phyloP scores from a whole-genome alignment of 2,329 filamentous ascomycete genomes.

The Neoarthrinium moseri region DNA sequence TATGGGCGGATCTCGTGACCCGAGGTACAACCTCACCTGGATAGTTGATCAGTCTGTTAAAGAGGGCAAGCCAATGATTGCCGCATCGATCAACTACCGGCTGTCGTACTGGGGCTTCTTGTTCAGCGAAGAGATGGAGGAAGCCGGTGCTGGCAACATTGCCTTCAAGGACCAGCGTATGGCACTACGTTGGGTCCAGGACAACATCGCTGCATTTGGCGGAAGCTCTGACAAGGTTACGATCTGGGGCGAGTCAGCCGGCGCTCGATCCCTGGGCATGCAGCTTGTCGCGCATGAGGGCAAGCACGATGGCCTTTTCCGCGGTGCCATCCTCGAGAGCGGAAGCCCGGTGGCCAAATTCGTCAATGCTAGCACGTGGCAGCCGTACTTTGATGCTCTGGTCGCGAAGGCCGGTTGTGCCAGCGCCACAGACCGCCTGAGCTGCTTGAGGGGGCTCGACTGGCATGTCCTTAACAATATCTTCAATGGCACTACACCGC shows the following conservation, averaged over 20 bases:
- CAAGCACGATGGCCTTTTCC: conserved; percentile 52
- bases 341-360: conserved; percentile 34
- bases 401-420: conserved; percentile 22
- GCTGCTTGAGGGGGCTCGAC: conserved; percentile 30
- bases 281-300: conserved; percentile 54
- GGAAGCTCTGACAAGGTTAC: conserved; percentile 46
- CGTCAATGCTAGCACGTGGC: conserved; percentile 5
- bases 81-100: conserved; percentile 50
- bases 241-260: conserved; percentile 54
- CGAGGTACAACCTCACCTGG: conserved; percentile 55
- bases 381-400: conserved; percentile 29
- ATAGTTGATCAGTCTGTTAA: conserved; percentile 34
- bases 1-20: conserved; percentile 31
- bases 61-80: conserved; percentile 48
- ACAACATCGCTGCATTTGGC: conserved; percentile 49
- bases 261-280: conserved; percentile 45
- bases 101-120: conserved; percentile 53
- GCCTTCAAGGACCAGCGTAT: conserved; percentile 50
- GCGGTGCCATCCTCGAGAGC: conserved; percentile 49
- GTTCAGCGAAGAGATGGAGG: conserved; percentile 38
- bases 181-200: conserved; percentile 48
- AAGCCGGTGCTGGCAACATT: conserved; percentile 45
- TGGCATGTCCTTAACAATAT: conserved; percentile 28
- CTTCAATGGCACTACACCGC: conserved; percentile 24
- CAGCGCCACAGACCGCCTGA: conserved; percentile 20